Base-by-base conservation (phyloP, 331 rosid genomes). In the Erythrophleum ivorense region DNA sequence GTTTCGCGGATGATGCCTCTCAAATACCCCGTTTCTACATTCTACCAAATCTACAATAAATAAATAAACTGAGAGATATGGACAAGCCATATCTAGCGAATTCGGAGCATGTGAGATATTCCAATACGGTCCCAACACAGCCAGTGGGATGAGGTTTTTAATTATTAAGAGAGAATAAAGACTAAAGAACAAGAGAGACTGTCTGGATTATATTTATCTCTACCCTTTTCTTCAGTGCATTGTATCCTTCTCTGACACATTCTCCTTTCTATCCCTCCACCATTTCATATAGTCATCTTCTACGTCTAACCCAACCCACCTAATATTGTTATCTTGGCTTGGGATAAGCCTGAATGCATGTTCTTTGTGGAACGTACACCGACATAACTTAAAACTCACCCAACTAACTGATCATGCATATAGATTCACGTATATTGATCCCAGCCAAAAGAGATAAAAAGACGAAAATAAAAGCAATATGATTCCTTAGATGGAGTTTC, bases 1-100 rank as follows among this genome's bases (percentile, higher is more conserved):
- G 91, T 91, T 87, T 69, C 45, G 80, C 81, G 88, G 80, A 84
- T 92, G 93, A 90, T 88, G 90, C 95, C 73, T 81, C 85, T 71
- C 24, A 21, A 67, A 73, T 69, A 53, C 9, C 85, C 49, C 73
- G 74, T 36, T 68, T 19, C 53, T 15, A 41, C 54, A 58, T 33
- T 16, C 54, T 46, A 66, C 43, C 81, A 87, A 43, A 83, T 52
- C 73, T 21, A 11, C 4, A 24, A 85, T 12, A 70, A n/a, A 14
- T 46, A 2, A 16, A 33, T 3, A 53, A 71, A 18, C 6, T 19
- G 73, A 2, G 31, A 18, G 46, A n/a, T 83, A 71, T 78, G 88
- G 88, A 81, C 87, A 89, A 85, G 71, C 70, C 73, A 18, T 60
- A 69, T 91, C 87, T 72, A 45, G 65, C 6, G 83, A 74, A 76